Evolutionary conservation across 2,329 filamentous ascomycete species (phyloP).

Genomic region (Blastomyces percursus): DNA sequence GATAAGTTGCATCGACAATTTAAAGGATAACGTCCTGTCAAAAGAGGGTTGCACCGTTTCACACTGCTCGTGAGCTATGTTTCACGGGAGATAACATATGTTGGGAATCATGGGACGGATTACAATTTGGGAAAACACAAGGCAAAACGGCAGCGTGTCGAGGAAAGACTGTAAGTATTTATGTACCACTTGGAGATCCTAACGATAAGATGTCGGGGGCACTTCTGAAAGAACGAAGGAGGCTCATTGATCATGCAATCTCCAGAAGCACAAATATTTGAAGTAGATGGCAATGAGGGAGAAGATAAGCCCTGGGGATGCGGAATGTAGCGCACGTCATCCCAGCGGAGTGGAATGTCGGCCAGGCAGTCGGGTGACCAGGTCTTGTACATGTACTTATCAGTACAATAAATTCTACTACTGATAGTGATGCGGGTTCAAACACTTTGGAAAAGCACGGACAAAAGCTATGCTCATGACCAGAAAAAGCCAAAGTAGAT

Average conservation of each 20-base stretch:
- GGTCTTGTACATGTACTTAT: not conserved
- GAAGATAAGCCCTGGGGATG: not conserved
- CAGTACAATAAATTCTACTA: not conserved
- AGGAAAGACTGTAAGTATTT: not conserved
- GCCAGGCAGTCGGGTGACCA: not conserved
- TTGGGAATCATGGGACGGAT: not conserved
- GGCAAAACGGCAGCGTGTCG: not conserved
- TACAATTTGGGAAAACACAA: not conserved
- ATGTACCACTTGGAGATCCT: not conserved
- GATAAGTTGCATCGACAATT: not conserved
- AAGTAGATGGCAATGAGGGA: not conserved
- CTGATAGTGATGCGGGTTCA: not conserved
- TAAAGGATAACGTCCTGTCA: not conserved
- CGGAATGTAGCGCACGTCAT: not conserved
- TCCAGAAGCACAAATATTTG: not conserved
- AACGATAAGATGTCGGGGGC: not conserved
- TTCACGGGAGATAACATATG: not conserved
- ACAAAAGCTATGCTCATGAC: not conserved
- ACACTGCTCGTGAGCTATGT: not conserved
- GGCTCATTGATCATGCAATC: not conserved
- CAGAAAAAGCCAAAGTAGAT: not conserved
- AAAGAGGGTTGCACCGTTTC: not conserved
- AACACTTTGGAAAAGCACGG: not conserved
- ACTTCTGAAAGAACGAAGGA: not conserved
- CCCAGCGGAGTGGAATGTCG: not conserved